Conservation (phyloP, 768 basidiomycete species). For the Guyanaporus albipodus region DNA sequence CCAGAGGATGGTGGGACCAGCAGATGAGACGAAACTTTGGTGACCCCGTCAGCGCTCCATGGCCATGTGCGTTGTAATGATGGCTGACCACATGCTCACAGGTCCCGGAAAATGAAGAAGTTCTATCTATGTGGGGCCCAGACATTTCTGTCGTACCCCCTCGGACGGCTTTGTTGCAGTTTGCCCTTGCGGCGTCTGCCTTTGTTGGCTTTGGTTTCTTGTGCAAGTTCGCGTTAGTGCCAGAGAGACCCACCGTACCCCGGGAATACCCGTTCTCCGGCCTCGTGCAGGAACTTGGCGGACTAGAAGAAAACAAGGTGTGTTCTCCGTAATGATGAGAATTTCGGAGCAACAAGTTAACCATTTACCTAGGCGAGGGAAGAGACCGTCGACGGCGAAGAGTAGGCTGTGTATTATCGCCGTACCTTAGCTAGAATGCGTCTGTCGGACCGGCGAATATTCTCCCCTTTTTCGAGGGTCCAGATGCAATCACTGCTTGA, state of each 20-base stretch:
- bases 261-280: constrained; percentile 78
- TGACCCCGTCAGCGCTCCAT: constrained; percentile 54
- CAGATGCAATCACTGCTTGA: too few species aligned
- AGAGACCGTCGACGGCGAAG: constrained; percentile 31
- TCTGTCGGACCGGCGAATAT: constrained; percentile 1
- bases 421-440: neutral
- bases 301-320: constrained; percentile 76
- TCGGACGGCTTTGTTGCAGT: constrained; percentile 58
- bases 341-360: constrained; percentile 1
- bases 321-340: constrained; percentile 13
- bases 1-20: constrained; percentile 71
- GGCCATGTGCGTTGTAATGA: constrained; percentile 1
- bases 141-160: constrained; percentile 65
- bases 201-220: constrained; percentile 62
- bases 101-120: constrained; percentile 79
- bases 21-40: constrained; percentile 79
- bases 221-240: constrained; percentile 51
- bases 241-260: constrained; percentile 60
- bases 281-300: constrained; percentile 73
- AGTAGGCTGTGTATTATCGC: constrained; percentile 24
- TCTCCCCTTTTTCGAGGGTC: neutral
- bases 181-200: constrained; percentile 55
- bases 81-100: constrained; percentile 30
- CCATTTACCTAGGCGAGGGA: constrained; percentile 33
- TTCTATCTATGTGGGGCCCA: constrained; percentile 85